Evolutionary conservation across 768 basidiomycete species (phyloP), one percentile per base, ranked within the genome.

Genomic region (Amanita rubescens): DNA sequence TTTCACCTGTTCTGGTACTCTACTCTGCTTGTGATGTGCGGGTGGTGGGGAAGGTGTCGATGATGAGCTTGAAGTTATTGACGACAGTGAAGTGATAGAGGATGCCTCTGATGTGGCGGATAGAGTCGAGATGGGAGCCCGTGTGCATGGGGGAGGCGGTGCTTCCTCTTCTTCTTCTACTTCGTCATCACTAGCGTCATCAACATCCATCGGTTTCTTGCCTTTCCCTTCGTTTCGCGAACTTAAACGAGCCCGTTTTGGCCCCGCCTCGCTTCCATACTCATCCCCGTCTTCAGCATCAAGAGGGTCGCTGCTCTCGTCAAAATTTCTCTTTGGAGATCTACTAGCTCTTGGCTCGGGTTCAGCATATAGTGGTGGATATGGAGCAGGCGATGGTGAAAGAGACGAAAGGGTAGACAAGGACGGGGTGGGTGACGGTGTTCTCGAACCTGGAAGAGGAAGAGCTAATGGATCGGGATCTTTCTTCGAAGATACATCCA

Each of bases 31-130:
- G 24, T 27, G 17, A 32, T 14, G 46, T 22, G 52, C 55, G 5
- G 64, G 59, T 15, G 65, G 60, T 11, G 64, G 61, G 3, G 67
- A 63, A 19, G 60, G 56, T 9, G 66, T 62, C 17, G 65, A 59
- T 3, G 66, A 63, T 1, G 69, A 50, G 25, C 24, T 60, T 1
- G 73, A 70, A 25, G 60, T 38, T 14, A 43, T 17, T 8, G 43
- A 45, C 5, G 54, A 54, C 5, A 53, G 49, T 2, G 59, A 56
- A 11, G 52, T 33, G 5, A 45, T 11, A 63, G 67, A 30, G 62
- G 61, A 58, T 2, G 51, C 20, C 7, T 59, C 57, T 10, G 60
- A 55, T n/a, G 56, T 44, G 7, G 47, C 34, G 9, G 60, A 58
- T 12, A 57, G 56, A 11, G 55, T 55, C 2, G 58, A 57, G 49